Percentiles rank a stretch among this genome's conserved stretches.
Conservation (phyloP, 768 basidiomycete genomes). For the Mycena sanguinolenta region DNA sequence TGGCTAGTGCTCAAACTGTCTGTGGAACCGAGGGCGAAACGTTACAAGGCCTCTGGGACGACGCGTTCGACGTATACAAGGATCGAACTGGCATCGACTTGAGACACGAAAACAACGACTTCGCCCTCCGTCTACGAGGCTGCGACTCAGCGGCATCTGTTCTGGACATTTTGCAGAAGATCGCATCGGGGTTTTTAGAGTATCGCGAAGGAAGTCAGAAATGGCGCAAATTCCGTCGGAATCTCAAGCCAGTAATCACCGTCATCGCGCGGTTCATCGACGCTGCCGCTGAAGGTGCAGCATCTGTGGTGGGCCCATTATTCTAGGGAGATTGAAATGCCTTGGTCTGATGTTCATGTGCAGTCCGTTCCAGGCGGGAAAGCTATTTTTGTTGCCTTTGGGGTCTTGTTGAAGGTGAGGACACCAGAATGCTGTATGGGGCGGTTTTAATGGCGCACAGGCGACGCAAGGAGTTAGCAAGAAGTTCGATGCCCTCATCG, state of each 20-base stretch:
- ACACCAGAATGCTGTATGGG: neutral
- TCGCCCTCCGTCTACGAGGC: neutral
- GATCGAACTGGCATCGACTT: neutral
- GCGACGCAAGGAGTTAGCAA: neutral
- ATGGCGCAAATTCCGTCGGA: neutral
- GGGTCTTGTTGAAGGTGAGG: neutral
- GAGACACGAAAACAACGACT: too few relatives aligned
- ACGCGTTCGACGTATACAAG: neutral
- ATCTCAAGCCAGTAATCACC: neutral
- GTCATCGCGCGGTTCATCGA: neutral
- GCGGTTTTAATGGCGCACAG: neutral
- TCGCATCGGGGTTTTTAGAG: neutral
- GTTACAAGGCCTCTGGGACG: neutral
- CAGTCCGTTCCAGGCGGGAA: neutral
- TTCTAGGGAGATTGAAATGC: neutral
- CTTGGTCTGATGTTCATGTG: neutral
- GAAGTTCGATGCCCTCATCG: conserved; percentile 1
- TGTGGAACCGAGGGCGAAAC: too few relatives aligned
- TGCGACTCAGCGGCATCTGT: neutral
- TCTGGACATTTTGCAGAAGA: neutral
- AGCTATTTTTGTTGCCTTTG: neutral
- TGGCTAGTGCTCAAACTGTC: too few relatives aligned
- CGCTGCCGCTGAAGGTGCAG: neutral
- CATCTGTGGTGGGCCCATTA: neutral
- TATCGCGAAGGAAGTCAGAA: neutral